Percentiles rank a stretch among this genome's conserved stretches.
Evolutionary conservation across 768 basidiomycete genomes (phyloP).

Genomic region (Auricularia heimuer): DNA sequence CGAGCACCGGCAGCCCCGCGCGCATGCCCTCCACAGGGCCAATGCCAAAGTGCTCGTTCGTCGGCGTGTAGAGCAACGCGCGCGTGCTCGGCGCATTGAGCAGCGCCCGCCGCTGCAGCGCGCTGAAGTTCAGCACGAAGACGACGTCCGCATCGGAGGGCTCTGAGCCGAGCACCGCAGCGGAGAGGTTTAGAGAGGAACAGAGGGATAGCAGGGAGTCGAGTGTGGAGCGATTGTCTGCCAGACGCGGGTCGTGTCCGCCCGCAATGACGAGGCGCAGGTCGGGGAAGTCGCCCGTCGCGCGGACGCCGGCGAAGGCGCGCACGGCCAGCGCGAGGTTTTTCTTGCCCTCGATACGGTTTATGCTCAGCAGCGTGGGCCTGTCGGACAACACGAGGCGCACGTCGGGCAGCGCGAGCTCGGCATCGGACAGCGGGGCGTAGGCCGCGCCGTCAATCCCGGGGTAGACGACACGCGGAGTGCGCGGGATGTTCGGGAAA

Average conservation of each 20-base stretch:
- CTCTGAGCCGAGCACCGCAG: not conserved
- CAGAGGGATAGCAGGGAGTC: slow-evolving; percentile 29
- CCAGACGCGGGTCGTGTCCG: slow-evolving; percentile 81
- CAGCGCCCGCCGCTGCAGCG: slow-evolving; percentile 71
- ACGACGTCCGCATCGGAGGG: slow-evolving; percentile 27
- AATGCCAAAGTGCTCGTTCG: slow-evolving; percentile 96
- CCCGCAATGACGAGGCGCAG: slow-evolving; percentile 76
- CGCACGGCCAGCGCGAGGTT: slow-evolving; percentile 74
- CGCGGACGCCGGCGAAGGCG: slow-evolving; percentile 41
- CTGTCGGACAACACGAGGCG: slow-evolving; percentile 20
- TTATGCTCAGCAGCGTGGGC: slow-evolving; percentile 78
- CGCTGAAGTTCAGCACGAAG: slow-evolving; percentile 80
- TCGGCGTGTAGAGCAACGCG: slow-evolving; percentile 84
- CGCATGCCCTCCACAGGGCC: slow-evolving; percentile 93
- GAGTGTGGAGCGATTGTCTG: slow-evolving; percentile 72
- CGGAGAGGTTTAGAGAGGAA: not conserved
- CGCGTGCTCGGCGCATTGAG: slow-evolving; percentile 56
- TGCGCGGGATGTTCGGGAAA: slow-evolving; percentile 54
- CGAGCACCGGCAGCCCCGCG: slow-evolving; percentile 82
- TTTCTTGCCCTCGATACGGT: slow-evolving; percentile 95
- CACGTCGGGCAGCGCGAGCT: not conserved
- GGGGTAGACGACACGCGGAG: slow-evolving; percentile 83
- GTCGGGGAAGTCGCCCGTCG: slow-evolving; percentile 18
- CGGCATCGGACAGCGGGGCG: slow-evolving; percentile 16
- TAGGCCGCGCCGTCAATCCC: slow-evolving; percentile 82